Evolutionary conservation across 2,329 filamentous ascomycete species (phyloP), one percentile per base, ranked within the genome.

Genomic region (Arthroderma uncinatum): DNA sequence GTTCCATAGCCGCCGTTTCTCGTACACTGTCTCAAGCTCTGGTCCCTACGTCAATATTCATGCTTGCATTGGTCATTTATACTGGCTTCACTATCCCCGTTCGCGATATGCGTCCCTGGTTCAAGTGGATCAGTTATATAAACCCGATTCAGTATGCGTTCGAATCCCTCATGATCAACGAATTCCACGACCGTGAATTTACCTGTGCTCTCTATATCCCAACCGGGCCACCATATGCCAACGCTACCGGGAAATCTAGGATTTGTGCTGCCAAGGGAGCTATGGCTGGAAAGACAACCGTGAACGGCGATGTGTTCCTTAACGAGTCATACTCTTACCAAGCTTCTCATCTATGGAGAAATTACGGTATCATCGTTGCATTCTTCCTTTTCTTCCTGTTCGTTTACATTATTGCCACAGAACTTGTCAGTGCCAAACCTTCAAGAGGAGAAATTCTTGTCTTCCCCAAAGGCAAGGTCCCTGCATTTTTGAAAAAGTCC

Each of bases 131-230:
- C 60, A 86, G 86, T 67, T 92, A 89, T 67, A 74, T 93, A 37
- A 84, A 93, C 60, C 88, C 88, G 1, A 79, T 94, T 14, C 82
- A 81, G 1, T 95, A 94, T 62, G 82, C 83, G 0, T 95, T 94
- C 65, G 89, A 95, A 69, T 77, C 83, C 0, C 77, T 94, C 25
- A 85, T 92, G 79, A 80, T 88, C 61, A 94, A 94, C 70, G 90
- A 95, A 70, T 95, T 95, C 64, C 70, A 83, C 63, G 73, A 76
- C 59, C 81, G 84, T n/a, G 60, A 81, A 0, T 93, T 85, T 67
- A 42, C 55, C 1, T 83, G 79, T 61, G 71, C 70, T 40, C 57
- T 59, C 1, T 76, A 72, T 40, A 67, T 82, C 12, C 78, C 79
- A 0, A 44, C 39, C 2, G 72, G 73, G 14, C 59, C 63, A 1